Percentiles rank a stretch among this genome's conserved stretches.
phyloP scores from a whole-genome alignment of 1,139 yeast species.

The Tardiomyces digboiensis region DNA sequence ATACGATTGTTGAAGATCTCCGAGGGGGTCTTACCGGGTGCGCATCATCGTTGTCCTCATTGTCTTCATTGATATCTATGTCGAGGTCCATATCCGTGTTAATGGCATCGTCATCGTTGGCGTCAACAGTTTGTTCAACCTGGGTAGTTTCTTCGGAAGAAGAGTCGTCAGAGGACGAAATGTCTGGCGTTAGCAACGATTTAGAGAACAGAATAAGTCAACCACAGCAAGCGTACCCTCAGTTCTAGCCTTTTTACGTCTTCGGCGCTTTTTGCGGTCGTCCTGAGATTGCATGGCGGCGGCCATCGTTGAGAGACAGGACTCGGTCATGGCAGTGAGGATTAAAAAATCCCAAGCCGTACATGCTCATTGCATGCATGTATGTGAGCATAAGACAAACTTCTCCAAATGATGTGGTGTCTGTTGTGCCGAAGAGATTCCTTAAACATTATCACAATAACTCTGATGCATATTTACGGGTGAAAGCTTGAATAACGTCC shows the following conservation, averaged over 20 bases:
- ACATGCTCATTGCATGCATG: no score
- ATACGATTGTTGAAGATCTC: no score
- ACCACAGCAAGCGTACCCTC: slow-evolving; percentile 14
- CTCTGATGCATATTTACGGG: no score
- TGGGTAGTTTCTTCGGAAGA: slow-evolving; percentile 20
- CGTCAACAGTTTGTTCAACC: no score
- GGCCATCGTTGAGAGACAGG: no score
- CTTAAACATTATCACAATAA: no score
- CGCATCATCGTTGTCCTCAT: slow-evolving; percentile 2
- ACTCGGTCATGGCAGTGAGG: no score
- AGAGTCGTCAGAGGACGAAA: slow-evolving; percentile 14
- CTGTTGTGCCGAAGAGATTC: no score
- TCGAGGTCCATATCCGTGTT: slow-evolving; percentile 7
- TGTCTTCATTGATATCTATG: slow-evolving; percentile 7
- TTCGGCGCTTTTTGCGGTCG: slow-evolving; percentile 15
- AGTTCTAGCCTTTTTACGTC: slow-evolving; percentile 25
- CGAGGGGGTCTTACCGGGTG: slow-evolving; percentile 4
- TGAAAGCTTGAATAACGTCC: no score
- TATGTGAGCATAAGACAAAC: no score
- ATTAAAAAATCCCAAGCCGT: no score
- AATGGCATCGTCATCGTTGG: slow-evolving; percentile 2
- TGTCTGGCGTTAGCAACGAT: slow-evolving; percentile 1
- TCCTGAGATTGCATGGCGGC: slow-evolving; percentile 1
- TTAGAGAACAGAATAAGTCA: not conserved
- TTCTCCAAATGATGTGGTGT: no score